These are phyloP conservation scores for Dissophora ornata DNA, from an alignment of 192 early-diverging fungal genomes.

Conservation along the genomic window DNA sequence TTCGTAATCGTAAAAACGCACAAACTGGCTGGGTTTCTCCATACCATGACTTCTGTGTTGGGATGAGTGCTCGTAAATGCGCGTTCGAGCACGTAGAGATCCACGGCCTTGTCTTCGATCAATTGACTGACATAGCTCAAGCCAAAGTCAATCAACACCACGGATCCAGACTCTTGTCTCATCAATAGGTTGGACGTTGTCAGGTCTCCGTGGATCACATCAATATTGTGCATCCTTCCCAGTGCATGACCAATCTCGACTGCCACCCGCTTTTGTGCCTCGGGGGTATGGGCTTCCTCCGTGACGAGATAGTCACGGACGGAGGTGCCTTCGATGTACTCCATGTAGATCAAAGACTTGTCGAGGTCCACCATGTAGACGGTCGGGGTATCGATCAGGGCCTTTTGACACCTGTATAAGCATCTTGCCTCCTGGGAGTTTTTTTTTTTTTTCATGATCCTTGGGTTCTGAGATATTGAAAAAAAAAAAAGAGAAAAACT, in stretches of 20 bases:
- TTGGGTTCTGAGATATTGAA: no score
- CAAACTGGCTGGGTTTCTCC: neutral
- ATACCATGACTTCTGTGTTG: conserved; percentile 80
- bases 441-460: no score
- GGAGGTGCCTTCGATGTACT: conserved; percentile 83
- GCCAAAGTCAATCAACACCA: conserved; percentile 97
- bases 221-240: conserved; percentile 83
- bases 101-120: conserved; percentile 97
- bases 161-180: conserved; percentile 56
- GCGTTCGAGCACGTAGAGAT: conserved; percentile 98
- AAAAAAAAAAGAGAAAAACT: conserved; percentile 3
- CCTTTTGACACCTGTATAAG: conserved; percentile 75
- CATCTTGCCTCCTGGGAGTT: conserved; percentile 80
- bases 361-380: conserved; percentile 84
- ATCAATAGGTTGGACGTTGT: conserved; percentile 96
- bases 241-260: conserved; percentile 72
- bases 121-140: conserved; percentile 86
- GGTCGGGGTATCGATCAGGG: conserved; percentile 83
- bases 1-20: no score
- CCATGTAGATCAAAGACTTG: conserved; percentile 87
- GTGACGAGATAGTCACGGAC: conserved; percentile 76
- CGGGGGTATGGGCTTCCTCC: conserved; percentile 19
- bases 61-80: conserved; percentile 95
- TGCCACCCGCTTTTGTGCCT: conserved; percentile 54
- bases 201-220: conserved; percentile 96